Percentiles rank a stretch among this genome's conserved stretches.
Conservation (phyloP, 2,329 filamentous ascomycete species). For the Aspergillus bombycis region DNA sequence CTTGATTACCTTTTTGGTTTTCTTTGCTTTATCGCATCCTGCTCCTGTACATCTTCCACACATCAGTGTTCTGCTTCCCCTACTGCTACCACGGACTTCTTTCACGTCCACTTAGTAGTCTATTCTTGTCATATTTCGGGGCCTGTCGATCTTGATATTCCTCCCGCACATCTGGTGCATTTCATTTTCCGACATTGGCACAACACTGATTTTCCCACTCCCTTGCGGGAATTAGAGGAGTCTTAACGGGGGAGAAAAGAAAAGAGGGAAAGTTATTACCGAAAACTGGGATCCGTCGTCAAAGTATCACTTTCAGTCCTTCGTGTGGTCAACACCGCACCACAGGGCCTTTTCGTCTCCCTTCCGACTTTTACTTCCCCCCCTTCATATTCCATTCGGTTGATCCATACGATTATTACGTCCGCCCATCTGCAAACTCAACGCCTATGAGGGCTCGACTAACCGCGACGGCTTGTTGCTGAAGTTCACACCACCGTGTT, state of each 20-base stretch:
- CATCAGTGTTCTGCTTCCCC: constrained; percentile 8
- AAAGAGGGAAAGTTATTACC: constrained; percentile 14
- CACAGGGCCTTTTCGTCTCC: constrained; percentile 12
- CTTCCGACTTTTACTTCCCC: constrained; percentile 12
- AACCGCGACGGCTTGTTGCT: constrained; percentile 31
- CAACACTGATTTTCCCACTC: constrained; percentile 19
- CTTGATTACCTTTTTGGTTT: constrained; percentile 9
- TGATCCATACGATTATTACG: constrained; percentile 18
- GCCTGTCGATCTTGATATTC: constrained; percentile 26
- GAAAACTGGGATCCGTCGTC: background rate
- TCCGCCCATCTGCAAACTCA: constrained; percentile 20
- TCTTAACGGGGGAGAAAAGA: constrained; percentile 9
- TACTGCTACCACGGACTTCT: constrained; percentile 8
- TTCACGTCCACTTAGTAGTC: constrained; percentile 13
- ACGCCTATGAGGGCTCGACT: constrained; percentile 28
- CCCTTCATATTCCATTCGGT: constrained; percentile 26
- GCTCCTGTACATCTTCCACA: constrained; percentile 15
- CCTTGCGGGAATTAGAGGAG: constrained; percentile 22
- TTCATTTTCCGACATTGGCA: constrained; percentile 17
- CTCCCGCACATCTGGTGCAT: constrained; percentile 13
- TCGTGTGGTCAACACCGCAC: constrained; percentile 8
- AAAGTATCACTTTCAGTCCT: constrained; percentile 4
- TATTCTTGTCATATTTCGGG: constrained; percentile 15
- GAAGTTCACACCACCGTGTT: constrained; percentile 27
- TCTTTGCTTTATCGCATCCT: constrained; percentile 14